Percentiles rank a stretch among this genome's conserved stretches.
phyloP scores from a whole-genome alignment of 202 grass and related monocot genomes.

The Digitaria exilis region DNA sequence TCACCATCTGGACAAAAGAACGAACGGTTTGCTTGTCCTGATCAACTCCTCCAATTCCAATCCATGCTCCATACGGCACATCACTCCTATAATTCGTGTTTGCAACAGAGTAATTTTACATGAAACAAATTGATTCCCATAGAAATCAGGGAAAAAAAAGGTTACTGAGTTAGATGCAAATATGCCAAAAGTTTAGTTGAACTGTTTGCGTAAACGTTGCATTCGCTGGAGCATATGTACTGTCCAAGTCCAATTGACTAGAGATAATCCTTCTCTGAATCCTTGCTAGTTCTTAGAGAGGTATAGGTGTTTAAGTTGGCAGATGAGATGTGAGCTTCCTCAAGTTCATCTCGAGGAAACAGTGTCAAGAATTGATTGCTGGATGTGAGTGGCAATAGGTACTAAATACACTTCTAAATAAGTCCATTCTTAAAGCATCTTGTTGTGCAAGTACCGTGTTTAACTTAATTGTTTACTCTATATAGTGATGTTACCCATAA shows the following conservation, averaged over 20 bases:
- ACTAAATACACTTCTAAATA: slow-evolving; percentile 11
- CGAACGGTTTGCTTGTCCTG: not conserved
- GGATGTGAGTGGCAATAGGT: not conserved
- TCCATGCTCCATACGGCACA: not conserved
- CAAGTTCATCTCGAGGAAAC: not conserved
- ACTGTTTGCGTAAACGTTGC: not conserved
- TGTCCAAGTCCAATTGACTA: not conserved
- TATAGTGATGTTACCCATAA: slow-evolving; percentile 36
- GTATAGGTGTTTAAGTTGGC: not conserved
- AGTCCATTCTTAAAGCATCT: slow-evolving; percentile 37
- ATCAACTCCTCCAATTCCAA: not conserved
- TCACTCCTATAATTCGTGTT: not conserved
- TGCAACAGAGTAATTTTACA: not conserved
- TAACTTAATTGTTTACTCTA: not conserved
- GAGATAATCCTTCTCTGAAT: not conserved
- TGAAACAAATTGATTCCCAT: not conserved
- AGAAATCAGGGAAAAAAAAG: not conserved
- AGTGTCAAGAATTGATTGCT: slow-evolving; percentile 1
- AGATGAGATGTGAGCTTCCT: not conserved
- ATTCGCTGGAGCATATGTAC: not conserved
- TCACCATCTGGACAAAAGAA: slow-evolving; percentile 20
- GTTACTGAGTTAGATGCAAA: not conserved
- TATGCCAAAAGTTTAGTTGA: not conserved
- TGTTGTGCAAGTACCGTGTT: slow-evolving; percentile 27
- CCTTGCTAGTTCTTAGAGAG: not conserved